Percentiles rank a stretch among this genome's conserved stretches.
These are phyloP conservation scores for Beauveria sp. DNA, from an alignment of 2,329 filamentous ascomycete species.

Conservation along the genomic window DNA sequence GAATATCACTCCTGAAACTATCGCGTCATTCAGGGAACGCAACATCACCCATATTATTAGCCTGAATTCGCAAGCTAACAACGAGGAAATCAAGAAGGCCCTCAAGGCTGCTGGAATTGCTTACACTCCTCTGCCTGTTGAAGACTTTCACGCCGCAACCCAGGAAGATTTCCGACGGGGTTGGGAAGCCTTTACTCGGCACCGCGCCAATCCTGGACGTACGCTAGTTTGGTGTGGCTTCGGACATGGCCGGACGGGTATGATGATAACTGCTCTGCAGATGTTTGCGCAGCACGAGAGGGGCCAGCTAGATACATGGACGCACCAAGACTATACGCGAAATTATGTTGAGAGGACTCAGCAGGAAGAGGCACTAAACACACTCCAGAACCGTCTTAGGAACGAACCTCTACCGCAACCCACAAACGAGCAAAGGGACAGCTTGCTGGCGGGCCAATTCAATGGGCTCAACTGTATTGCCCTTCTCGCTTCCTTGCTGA, in stretches of 20 bases:
- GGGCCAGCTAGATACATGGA: background rate
- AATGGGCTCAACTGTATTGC: background rate
- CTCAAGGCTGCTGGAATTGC: background rate
- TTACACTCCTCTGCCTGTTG: background rate
- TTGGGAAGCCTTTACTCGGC: background rate
- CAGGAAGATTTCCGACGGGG: background rate
- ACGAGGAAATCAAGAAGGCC: background rate
- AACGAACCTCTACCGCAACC: background rate
- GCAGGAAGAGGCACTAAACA: background rate
- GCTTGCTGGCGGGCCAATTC: background rate
- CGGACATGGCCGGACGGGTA: background rate
- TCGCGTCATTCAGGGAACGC: background rate
- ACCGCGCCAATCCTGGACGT: background rate
- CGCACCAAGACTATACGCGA: background rate
- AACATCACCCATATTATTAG: background rate
- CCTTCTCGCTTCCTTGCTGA: background rate
- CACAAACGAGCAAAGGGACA: background rate
- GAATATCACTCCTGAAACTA: background rate
- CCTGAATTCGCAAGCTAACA: background rate
- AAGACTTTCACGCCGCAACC: background rate
- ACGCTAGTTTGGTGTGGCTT: background rate
- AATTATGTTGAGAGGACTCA: background rate
- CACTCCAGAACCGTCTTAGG: background rate
- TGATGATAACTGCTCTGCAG: background rate
- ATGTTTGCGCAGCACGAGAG: background rate